Conservation (phyloP, 176 grass and related monocot genomes). For the Oryza australiensis region DNA sequence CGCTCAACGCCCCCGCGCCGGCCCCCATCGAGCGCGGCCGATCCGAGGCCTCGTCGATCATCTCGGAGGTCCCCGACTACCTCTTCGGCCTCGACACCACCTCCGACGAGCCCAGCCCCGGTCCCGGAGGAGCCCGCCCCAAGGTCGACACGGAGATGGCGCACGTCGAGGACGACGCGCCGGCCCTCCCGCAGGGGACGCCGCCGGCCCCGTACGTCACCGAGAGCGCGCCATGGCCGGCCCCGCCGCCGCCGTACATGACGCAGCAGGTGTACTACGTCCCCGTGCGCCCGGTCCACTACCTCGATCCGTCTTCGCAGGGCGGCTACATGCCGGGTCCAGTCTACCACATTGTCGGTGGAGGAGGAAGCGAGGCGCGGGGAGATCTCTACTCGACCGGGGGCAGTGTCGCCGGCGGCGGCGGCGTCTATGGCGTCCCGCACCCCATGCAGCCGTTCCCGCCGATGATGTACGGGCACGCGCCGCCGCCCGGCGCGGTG, state of each 20-base stretch:
- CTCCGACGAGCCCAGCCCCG: slow-evolving; percentile 53
- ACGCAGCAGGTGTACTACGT: slow-evolving; percentile 55
- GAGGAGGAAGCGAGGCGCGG: slow-evolving; percentile 30
- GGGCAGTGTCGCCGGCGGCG: background rate
- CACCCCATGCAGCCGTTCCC: slow-evolving; percentile 45
- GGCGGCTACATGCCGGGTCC: slow-evolving; percentile 41
- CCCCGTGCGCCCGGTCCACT: slow-evolving; percentile 43
- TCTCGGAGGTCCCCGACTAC: slow-evolving; percentile 79
- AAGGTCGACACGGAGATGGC: slow-evolving; percentile 44
- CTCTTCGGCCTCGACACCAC: slow-evolving; percentile 69
- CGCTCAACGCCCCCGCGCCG: slow-evolving; percentile 57
- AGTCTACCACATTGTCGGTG: slow-evolving; percentile 44
- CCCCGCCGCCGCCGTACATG: slow-evolving; percentile 53
- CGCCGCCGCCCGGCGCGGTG: slow-evolving; percentile 3
- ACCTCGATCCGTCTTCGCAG: slow-evolving; percentile 43
- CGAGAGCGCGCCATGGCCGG: slow-evolving; percentile 43
- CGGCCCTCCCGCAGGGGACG: background rate
- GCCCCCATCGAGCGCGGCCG: slow-evolving; percentile 50
- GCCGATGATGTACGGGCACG: slow-evolving; percentile 35
- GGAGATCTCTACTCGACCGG: slow-evolving; percentile 40
- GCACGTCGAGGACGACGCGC: slow-evolving; percentile 27
- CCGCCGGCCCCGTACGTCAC: background rate
- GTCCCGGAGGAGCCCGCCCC: background rate
- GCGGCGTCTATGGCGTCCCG: slow-evolving; percentile 46
- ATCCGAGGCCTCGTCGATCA: slow-evolving; percentile 67